phyloP scores from a whole-genome alignment of 345 rosid genomes.

The Cardamine occulta region DNA sequence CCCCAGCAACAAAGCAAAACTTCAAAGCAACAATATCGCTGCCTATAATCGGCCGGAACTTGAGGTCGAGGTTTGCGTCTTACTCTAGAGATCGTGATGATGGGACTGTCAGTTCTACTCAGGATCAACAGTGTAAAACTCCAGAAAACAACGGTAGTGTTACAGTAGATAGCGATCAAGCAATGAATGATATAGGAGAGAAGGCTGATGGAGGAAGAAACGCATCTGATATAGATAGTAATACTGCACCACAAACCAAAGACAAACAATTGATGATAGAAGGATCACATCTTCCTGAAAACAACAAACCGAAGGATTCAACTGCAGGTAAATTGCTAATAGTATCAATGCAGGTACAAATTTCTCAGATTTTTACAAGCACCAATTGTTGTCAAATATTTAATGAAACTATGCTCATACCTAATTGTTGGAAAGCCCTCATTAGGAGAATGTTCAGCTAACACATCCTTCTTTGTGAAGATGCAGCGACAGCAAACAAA shows the following conservation, averaged over 20 bases:
- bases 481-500: constrained; percentile 45
- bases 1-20: constrained; percentile 80
- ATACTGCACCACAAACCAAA: constrained; percentile 41
- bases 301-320: constrained; percentile 41
- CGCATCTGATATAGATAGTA: constrained; percentile 30
- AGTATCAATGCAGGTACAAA: constrained; percentile 1
- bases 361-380: background rate
- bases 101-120: constrained; percentile 21
- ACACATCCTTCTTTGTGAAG: constrained; percentile 9
- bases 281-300: constrained; percentile 44
- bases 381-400: background rate
- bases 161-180: constrained; percentile 29
- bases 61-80: constrained; percentile 73
- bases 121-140: constrained; percentile 30
- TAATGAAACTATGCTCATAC: background rate
- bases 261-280: constrained; percentile 37
- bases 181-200: constrained; percentile 20
- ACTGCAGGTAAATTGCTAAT: constrained; percentile 47
- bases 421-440: constrained; percentile 8
- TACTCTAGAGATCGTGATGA: constrained; percentile 55
- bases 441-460: background rate
- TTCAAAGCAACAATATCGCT: constrained; percentile 84
- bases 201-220: constrained; percentile 19
- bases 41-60: constrained; percentile 74
- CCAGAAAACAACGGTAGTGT: constrained; percentile 27